phyloP scores from a whole-genome alignment of 495 filamentous ascomycete species.

The Gamarada debralockiae region DNA sequence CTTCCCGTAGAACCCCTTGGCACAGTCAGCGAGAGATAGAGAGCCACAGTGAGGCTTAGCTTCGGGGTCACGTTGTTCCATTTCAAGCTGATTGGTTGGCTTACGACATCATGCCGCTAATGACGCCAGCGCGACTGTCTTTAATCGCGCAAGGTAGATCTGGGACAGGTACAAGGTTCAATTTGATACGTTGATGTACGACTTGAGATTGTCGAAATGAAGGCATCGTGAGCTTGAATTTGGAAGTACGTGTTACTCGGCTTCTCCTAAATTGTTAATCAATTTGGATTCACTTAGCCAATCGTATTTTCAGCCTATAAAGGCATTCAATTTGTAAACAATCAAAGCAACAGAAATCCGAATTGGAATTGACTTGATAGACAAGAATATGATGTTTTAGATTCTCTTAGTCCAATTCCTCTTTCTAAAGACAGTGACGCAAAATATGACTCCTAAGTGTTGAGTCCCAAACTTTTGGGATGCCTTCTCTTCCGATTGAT shows the following conservation, averaged over 20 bases:
- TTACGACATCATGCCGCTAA: conserved; percentile 37
- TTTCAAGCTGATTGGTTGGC: conserved; percentile 4
- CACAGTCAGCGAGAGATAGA: conserved; percentile 12
- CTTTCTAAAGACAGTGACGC: too few species aligned
- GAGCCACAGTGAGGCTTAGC: conserved; percentile 12
- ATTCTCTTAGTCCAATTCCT: too few species aligned
- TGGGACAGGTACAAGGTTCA: not conserved
- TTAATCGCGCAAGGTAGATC: conserved; percentile 9
- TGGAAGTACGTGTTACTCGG: not conserved
- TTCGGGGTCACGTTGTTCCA: conserved; percentile 5
- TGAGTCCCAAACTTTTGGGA: not conserved
- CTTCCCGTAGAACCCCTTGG: not conserved
- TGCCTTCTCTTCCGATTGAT: not conserved
- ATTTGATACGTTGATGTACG: not conserved
- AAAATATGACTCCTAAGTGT: not conserved
- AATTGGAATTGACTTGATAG: too few species aligned
- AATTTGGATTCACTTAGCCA: not conserved
- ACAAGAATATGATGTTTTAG: too few species aligned
- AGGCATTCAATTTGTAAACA: not conserved
- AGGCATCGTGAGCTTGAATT: conserved; percentile 3
- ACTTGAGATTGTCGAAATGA: not conserved
- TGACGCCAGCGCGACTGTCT: conserved; percentile 14
- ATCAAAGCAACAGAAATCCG: too few species aligned
- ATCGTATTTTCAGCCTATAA: conserved; percentile 6
- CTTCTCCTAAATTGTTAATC: not conserved